Conservation (phyloP, 495 filamentous ascomycete genomes). For the Penicillium longicatenatum region DNA sequence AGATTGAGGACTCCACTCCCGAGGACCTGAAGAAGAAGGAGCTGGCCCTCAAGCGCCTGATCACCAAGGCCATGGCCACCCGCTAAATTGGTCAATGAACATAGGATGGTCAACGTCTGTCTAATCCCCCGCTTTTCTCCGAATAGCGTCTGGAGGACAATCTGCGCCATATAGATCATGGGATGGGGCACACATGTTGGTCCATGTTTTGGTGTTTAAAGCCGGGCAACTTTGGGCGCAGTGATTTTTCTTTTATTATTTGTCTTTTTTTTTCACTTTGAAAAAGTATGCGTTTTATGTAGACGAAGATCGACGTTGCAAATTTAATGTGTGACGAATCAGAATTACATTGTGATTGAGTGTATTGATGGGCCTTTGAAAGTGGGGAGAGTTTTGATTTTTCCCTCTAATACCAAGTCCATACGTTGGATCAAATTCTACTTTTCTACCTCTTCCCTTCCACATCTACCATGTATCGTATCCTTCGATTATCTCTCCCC, state of each 20-base stretch:
- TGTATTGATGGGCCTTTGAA: background rate
- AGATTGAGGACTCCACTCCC: constrained; percentile 82
- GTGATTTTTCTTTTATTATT: constrained; percentile 24
- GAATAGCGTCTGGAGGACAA: constrained; percentile 18
- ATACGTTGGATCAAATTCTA: background rate
- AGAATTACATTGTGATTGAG: constrained; percentile 1
- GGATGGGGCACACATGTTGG: constrained; percentile 21
- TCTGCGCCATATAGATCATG: constrained; percentile 29
- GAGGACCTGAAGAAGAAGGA: constrained; percentile 99
- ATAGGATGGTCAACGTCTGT: constrained; percentile 28
- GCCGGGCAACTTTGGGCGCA: constrained; percentile 35
- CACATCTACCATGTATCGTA: background rate
- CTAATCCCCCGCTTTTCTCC: constrained; percentile 9
- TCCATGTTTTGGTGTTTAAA: constrained; percentile 33
- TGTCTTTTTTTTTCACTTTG: constrained; percentile 20
- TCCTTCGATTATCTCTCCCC: background rate
- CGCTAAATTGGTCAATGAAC: constrained; percentile 57
- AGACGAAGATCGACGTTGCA: constrained; percentile 39
- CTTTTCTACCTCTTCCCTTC: background rate
- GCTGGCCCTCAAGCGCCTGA: constrained; percentile 93
- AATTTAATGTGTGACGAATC: constrained; percentile 44
- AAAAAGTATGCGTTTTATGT: constrained; percentile 42
- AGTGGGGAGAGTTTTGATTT: no score
- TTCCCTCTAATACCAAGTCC: no score
- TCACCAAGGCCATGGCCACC: constrained; percentile 95